Percentiles rank a stretch among this genome's conserved stretches.
Evolutionary conservation across 768 basidiomycete genomes (phyloP).

Genomic region (Strobilomyces confusus): DNA sequence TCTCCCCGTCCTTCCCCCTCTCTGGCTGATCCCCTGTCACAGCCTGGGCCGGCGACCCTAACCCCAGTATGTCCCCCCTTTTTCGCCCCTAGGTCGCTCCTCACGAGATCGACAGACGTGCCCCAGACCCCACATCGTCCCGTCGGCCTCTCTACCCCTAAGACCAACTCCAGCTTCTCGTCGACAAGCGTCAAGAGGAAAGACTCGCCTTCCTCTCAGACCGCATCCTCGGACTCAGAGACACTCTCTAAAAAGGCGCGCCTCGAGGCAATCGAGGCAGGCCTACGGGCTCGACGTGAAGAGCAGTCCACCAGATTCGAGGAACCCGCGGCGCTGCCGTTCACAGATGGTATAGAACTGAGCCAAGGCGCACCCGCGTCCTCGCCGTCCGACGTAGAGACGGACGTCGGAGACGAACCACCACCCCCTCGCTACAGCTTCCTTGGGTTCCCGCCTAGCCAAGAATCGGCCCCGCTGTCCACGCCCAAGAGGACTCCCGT

Average conservation of each 20-base stretch:
- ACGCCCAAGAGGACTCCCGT: conserved; percentile 15
- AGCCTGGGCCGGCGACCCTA: conserved; percentile 34
- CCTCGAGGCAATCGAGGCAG: conserved; percentile 9
- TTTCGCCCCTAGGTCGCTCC: neutral
- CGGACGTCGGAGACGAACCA: neutral
- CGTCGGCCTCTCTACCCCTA: conserved; percentile 3
- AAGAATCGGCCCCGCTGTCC: conserved; percentile 11
- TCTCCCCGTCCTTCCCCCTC: no score
- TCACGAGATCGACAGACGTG: neutral
- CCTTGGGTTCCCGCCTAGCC: conserved; percentile 16
- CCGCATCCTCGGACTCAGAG: neutral
- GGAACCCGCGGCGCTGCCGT: conserved; percentile 11
- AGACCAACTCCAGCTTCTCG: no score
- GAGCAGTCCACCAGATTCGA: neutral
- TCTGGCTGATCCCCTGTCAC: conserved; percentile 1
- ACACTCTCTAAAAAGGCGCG: conserved; percentile 1
- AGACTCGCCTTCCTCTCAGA: neutral
- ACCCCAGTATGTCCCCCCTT: conserved; percentile 6
- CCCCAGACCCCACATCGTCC: neutral
- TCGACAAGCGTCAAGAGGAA: conserved; percentile 9
- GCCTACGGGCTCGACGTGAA: conserved; percentile 2
- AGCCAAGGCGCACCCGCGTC: neutral
- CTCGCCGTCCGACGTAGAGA: neutral
- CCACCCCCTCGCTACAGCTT: conserved; percentile 13
- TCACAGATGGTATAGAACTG: conserved; percentile 8